Percentiles rank a stretch among this genome's conserved stretches.
Conservation (phyloP, 257 asterid species). For the Lithospermum erythrorhizon region DNA sequence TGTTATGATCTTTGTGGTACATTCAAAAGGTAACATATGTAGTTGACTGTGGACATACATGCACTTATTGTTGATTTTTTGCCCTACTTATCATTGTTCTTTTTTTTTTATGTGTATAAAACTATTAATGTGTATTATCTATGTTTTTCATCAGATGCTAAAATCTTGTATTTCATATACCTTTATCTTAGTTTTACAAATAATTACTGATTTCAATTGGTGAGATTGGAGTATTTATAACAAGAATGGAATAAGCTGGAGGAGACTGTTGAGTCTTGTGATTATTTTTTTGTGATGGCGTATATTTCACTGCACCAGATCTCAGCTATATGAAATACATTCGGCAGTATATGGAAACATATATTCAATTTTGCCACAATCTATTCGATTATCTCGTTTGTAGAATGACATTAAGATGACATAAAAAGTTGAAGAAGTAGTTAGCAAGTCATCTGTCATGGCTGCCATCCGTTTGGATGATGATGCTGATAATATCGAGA, state of each 20-base stretch:
- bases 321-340: not conserved
- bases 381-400: too few species aligned
- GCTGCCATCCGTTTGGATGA: constrained; percentile 44
- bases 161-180: too few species aligned
- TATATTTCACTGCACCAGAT: not conserved
- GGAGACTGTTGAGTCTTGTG: constrained; percentile 47
- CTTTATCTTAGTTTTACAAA: not conserved
- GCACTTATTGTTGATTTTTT: not conserved
- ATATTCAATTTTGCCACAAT: too few species aligned
- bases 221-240: constrained; percentile 1
- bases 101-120: constrained; percentile 21
- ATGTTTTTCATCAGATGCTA: constrained; percentile 8
- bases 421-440: too few species aligned
- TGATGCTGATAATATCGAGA: constrained; percentile 28
- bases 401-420: too few species aligned
- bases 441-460: too few species aligned
- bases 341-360: not conserved
- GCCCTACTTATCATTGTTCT: constrained; percentile 1
- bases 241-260: constrained; percentile 76
- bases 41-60: not conserved
- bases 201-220: not conserved
- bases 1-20: constrained; percentile 98
- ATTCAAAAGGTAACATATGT: constrained; percentile 62
- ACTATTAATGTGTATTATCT: not conserved
- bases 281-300: too few species aligned